Conservation (phyloP, 805 yeast species). For the Barnettozyma siamensis region DNA sequence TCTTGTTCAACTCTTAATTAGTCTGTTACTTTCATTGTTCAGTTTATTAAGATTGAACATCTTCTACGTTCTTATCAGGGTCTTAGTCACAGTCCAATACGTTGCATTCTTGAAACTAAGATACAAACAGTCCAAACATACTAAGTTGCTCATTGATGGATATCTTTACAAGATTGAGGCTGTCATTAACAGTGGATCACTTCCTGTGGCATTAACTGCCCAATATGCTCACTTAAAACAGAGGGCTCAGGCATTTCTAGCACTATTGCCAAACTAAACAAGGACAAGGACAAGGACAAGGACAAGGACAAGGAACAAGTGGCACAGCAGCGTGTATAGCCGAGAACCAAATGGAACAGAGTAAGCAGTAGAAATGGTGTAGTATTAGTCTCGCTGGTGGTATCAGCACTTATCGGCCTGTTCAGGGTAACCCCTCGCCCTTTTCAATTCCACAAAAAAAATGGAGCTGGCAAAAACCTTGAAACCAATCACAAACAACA, state of each 20-base stretch:
- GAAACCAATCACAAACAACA: background rate
- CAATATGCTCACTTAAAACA: constrained; percentile 16
- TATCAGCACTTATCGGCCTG: no score
- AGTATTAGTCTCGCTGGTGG: no score
- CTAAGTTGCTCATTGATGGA: constrained; percentile 43
- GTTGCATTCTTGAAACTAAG: constrained; percentile 54
- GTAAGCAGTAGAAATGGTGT: no score
- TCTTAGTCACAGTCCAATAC: constrained; percentile 40
- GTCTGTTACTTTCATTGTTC: constrained; percentile 36
- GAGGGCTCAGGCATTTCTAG: constrained; percentile 6
- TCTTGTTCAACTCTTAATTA: constrained; percentile 34
- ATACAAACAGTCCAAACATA: constrained; percentile 49
- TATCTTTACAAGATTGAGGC: constrained; percentile 39
- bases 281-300: background rate
- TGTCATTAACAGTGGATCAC: constrained; percentile 28
- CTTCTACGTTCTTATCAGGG: constrained; percentile 26
- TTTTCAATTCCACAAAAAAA: background rate
- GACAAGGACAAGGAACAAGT: no score
- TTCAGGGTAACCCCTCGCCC: no score
- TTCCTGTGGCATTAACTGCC: constrained; percentile 29
- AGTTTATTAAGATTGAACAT: constrained; percentile 26
- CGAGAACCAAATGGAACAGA: no score
- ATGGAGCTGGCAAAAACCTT: background rate
- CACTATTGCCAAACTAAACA: constrained; percentile 11
- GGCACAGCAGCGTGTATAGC: no score